Evolutionary conservation across 2,329 filamentous ascomycete species (phyloP).

Genomic region (Exophiala xenobiotica): DNA sequence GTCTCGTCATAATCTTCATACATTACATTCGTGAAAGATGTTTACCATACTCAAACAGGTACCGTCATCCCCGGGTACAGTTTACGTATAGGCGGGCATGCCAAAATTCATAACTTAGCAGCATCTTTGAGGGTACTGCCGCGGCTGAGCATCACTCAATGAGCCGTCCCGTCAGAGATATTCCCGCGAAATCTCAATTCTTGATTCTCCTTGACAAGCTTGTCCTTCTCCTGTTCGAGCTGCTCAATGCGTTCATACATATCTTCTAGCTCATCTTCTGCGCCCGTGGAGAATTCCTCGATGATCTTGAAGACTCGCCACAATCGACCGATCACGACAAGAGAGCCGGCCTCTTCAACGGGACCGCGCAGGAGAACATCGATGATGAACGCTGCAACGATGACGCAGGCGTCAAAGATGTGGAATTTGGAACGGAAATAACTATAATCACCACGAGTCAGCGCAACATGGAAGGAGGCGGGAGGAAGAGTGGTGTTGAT

Average conservation of each 20-base stretch:
- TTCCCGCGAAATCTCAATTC: conserved; percentile 14
- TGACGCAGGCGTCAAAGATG: conserved; percentile 63
- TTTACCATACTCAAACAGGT: not conserved
- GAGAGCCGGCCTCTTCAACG: conserved; percentile 60
- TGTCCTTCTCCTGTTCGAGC: conserved; percentile 29
- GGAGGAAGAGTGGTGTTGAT: conserved; percentile 4
- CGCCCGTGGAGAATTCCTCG: conserved; percentile 65
- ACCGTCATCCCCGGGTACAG: too few relatives aligned
- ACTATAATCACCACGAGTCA: conserved; percentile 36
- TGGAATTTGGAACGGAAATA: conserved; percentile 62
- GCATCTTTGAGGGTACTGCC: too few relatives aligned
- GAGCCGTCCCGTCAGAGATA: not conserved
- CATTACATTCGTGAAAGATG: too few relatives aligned
- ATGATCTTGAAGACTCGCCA: conserved; percentile 71
- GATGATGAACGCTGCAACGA: conserved; percentile 60
- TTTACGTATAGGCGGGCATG: too few relatives aligned
- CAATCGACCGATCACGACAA: conserved; percentile 66
- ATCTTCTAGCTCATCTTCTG: conserved; percentile 61
- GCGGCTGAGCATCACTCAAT: too few relatives aligned
- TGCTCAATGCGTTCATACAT: conserved; percentile 54
- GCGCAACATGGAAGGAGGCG: not conserved
- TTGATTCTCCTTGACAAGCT: conserved; percentile 27
- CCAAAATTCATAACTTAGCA: too few relatives aligned
- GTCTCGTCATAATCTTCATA: conserved; percentile 7
- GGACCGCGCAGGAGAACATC: conserved; percentile 61